Percentiles rank a stretch among this genome's conserved stretches.
These are phyloP conservation scores for Zymoseptoria crescenta DNA, from an alignment of 2,329 filamentous ascomycete species.

Conservation along the genomic window DNA sequence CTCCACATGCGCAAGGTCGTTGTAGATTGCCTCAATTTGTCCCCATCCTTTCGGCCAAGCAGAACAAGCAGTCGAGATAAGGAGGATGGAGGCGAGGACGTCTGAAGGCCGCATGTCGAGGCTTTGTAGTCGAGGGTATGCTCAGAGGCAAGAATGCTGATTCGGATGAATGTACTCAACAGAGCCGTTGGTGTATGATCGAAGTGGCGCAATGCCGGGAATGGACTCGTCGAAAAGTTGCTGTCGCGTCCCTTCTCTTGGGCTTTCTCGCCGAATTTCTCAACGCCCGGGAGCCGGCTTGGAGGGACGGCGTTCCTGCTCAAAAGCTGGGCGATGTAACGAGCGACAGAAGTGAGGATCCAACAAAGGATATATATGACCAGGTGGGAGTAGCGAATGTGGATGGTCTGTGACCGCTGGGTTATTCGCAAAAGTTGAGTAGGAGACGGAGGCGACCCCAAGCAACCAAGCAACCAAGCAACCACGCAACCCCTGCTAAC, in stretches of 20 bases:
- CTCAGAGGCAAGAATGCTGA: not conserved
- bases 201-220: not conserved
- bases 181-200: not conserved
- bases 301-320: not conserved
- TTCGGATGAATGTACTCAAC: not conserved
- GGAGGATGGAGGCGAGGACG: slow-evolving; percentile 25
- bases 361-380: not conserved
- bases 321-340: not conserved
- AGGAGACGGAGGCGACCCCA: not conserved
- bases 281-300: not conserved
- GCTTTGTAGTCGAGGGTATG: not conserved
- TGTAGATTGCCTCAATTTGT: slow-evolving; percentile 20
- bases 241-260: not conserved
- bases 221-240: not conserved
- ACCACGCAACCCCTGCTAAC: not conserved
- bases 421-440: not conserved
- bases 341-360: not conserved
- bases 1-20: slow-evolving; percentile 22
- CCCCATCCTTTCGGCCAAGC: slow-evolving; percentile 24
- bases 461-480: too few species aligned
- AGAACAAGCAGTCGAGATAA: slow-evolving; percentile 26
- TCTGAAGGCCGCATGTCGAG: slow-evolving; percentile 29
- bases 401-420: not conserved
- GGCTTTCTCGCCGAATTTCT: not conserved
- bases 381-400: not conserved